phyloP scores from a whole-genome alignment of 169 alveolate species.

The Blepharisma undulans region DNA sequence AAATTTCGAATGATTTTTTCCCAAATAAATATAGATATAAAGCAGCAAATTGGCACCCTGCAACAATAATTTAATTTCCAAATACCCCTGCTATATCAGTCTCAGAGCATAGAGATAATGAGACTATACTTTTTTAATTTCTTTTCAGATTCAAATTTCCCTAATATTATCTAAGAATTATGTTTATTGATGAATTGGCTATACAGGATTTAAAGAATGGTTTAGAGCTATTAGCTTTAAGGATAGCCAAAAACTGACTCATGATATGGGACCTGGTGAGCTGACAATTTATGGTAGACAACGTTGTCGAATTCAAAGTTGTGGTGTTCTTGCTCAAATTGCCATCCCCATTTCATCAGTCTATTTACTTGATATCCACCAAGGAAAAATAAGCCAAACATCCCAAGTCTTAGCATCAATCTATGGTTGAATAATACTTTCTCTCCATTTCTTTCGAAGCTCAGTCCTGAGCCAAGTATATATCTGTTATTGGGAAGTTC shows the following conservation, averaged over 20 bases:
- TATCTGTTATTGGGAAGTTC: conserved; percentile 18
- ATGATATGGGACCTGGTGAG: conserved; percentile 29
- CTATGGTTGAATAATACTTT: background rate
- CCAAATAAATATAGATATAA: no score
- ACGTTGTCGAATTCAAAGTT: conserved; percentile 27
- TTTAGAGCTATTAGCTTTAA: no score
- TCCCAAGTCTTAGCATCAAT: background rate
- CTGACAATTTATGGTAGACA: conserved; percentile 30
- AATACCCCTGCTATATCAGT: no score
- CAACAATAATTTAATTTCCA: no score
- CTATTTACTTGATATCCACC: background rate
- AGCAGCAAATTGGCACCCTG: no score
- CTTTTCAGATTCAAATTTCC: no score
- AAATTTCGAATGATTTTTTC: no score
- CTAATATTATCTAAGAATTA: no score
- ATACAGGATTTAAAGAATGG: no score
- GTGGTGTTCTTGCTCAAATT: conserved; percentile 19
- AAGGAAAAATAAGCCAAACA: background rate
- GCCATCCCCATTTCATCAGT: background rate
- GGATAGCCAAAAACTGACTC: background rate
- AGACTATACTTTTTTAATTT: no score
- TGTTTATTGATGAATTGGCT: no score
- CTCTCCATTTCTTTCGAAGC: conserved; percentile 39
- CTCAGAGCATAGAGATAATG: no score
- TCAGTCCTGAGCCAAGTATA: background rate